These are phyloP conservation scores for Suhomyces taliae DNA, from an alignment of 1,139 yeast species.

Conservation along the genomic window DNA sequence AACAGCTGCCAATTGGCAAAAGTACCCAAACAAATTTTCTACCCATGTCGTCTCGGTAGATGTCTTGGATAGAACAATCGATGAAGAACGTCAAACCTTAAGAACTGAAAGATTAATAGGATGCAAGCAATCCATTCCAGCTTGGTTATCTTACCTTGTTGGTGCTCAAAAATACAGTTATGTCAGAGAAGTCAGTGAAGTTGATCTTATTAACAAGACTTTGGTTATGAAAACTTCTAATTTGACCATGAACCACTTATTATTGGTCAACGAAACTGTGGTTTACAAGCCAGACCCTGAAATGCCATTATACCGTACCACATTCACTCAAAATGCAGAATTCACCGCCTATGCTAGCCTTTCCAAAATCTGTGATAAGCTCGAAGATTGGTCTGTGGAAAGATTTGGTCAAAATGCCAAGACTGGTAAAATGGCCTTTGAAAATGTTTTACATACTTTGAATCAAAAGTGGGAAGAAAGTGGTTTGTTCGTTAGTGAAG, in stretches of 20 bases:
- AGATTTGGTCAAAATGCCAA: slow-evolving; percentile 86
- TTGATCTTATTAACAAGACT: slow-evolving; percentile 64
- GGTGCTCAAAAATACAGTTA: slow-evolving; percentile 76
- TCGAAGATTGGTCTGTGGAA: slow-evolving; percentile 91
- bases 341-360: slow-evolving; percentile 82
- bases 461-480: slow-evolving; percentile 52
- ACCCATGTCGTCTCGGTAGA: slow-evolving; percentile 97
- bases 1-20: slow-evolving; percentile 95
- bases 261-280: slow-evolving; percentile 85
- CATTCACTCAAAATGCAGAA: slow-evolving; percentile 79
- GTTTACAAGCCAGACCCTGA: slow-evolving; percentile 66
- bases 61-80: slow-evolving; percentile 70
- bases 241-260: slow-evolving; percentile 73
- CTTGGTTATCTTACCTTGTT: slow-evolving; percentile 72
- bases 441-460: slow-evolving; percentile 62
- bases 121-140: slow-evolving; percentile 83
- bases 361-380: slow-evolving; percentile 67
- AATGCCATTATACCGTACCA: slow-evolving; percentile 52
- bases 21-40: slow-evolving; percentile 89
- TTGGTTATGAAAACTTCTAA: slow-evolving; percentile 83
- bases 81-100: slow-evolving; percentile 54
- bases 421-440: slow-evolving; percentile 82
- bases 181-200: slow-evolving; percentile 87
- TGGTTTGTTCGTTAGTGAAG: slow-evolving; percentile 42
- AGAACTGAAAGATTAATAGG: slow-evolving; percentile 87